Evolutionary conservation across 23 red algal genomes (phyloP).

Genomic region (Gracilaria caudata): DNA sequence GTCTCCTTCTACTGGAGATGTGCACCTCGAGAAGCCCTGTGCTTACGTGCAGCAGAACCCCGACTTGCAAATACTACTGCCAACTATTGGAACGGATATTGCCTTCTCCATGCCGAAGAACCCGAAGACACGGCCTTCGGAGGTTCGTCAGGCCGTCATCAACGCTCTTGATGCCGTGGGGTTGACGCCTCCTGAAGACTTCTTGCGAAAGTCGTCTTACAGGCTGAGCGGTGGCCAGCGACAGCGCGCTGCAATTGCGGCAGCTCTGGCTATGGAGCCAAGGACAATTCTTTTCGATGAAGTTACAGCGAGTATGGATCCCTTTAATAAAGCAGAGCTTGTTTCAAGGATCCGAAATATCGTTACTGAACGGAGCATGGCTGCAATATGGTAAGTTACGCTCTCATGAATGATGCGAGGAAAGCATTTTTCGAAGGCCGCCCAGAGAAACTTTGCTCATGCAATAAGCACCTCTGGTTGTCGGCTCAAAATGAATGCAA

Average conservation of each 20-base stretch:
- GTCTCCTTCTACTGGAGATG: slow-evolving; percentile 30
- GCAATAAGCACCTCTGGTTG: slow-evolving; percentile 49
- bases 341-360: slow-evolving; percentile 33
- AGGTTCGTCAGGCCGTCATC: slow-evolving; percentile 13
- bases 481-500: slow-evolving; percentile 81
- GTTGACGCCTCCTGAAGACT: slow-evolving; percentile 24
- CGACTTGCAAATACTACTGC: slow-evolving; percentile 43
- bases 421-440: slow-evolving; percentile 73
- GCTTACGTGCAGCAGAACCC: slow-evolving; percentile 62
- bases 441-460: slow-evolving; percentile 20
- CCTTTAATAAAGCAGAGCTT: slow-evolving; percentile 47
- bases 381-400: slow-evolving; percentile 73
- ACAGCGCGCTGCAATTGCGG: slow-evolving; percentile 74
- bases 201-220: slow-evolving; percentile 16
- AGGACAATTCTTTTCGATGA: slow-evolving; percentile 72
- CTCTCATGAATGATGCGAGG: background rate
- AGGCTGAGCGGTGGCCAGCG: slow-evolving; percentile 78
- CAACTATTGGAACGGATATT: slow-evolving; percentile 57
- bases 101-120: slow-evolving; percentile 36
- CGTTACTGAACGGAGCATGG: slow-evolving; percentile 38
- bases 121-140: background rate
- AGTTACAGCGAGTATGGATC: slow-evolving; percentile 71
- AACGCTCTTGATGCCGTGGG: slow-evolving; percentile 39
- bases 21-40: slow-evolving; percentile 21
- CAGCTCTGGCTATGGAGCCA: slow-evolving; percentile 58